These are phyloP conservation scores for Lactarius hengduanensis DNA, from an alignment of 768 basidiomycete species.

Conservation along the genomic window DNA sequence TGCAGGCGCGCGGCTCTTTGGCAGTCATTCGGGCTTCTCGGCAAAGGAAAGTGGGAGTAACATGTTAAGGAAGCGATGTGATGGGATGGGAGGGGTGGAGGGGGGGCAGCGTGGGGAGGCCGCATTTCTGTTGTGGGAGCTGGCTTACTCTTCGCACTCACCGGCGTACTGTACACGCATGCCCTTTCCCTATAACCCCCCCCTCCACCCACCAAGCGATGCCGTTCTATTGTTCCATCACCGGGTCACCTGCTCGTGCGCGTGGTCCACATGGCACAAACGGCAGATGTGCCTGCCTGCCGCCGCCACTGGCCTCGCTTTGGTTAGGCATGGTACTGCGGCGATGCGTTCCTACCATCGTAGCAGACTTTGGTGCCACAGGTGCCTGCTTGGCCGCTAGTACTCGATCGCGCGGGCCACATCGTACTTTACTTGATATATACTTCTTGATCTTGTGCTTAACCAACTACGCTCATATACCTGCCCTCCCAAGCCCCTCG, in stretches of 20 bases:
- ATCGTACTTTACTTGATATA: not conserved
- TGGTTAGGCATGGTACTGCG: not conserved
- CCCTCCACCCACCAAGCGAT: not conserved
- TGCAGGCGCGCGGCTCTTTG: not conserved
- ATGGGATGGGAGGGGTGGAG: not conserved
- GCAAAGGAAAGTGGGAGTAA: not conserved
- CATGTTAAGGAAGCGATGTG: not conserved
- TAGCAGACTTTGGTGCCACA: not conserved
- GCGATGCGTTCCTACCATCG: conserved; percentile 1
- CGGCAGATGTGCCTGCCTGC: not conserved
- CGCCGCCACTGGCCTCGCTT: not conserved
- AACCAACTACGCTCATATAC: not conserved
- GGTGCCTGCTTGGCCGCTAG: not conserved
- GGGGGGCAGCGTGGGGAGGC: not conserved
- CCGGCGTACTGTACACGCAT: not conserved
- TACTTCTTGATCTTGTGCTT: not conserved
- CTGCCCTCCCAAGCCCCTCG: not conserved
- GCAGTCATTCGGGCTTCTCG: not conserved
- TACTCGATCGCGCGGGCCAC: not conserved
- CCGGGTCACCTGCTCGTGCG: not conserved
- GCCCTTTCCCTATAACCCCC: not conserved
- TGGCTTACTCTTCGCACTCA: not conserved
- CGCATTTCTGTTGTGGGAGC: not conserved
- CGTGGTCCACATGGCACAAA: not conserved
- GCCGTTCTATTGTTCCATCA: not conserved